phyloP scores from a whole-genome alignment of 2,329 filamentous ascomycete genomes.

The Esteya vermicola region DNA sequence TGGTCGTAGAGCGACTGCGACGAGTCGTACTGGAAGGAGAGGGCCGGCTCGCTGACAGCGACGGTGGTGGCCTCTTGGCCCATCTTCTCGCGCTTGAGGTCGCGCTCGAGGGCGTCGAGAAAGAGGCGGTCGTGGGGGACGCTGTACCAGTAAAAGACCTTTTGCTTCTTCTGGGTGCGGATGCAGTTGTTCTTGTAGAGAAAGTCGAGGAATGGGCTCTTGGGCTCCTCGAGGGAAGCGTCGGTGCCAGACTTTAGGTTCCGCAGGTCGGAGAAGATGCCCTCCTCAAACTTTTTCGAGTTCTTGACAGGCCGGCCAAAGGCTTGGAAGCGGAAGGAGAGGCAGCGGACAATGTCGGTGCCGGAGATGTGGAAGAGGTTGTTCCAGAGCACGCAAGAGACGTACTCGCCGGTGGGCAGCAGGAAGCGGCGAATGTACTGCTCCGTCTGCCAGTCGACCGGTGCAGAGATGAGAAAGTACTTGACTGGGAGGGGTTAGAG shows the following conservation, averaged over 20 bases:
- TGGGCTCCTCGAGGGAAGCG: conserved; percentile 94
- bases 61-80: conserved; percentile 93
- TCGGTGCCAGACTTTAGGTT: conserved; percentile 98
- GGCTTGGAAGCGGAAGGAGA: conserved; percentile 96
- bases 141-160: conserved; percentile 99
- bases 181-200: conserved; percentile 99
- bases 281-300: conserved; percentile 99
- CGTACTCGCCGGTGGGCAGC: conserved; percentile 93
- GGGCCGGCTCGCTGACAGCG: conserved; percentile 88
- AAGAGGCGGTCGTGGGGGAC: conserved; percentile 96
- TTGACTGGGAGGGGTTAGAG: conserved; percentile 52
- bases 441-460: conserved; percentile 92
- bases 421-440: conserved; percentile 95
- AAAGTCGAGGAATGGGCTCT: conserved; percentile 96
- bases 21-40: conserved; percentile 98
- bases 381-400: conserved; percentile 97
- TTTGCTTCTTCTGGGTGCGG: conserved; percentile 98
- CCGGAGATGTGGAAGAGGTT: conserved; percentile 99
- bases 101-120: conserved; percentile 90
- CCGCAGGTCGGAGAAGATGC: conserved; percentile 95
- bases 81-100: conserved; percentile 99
- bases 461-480: conserved; percentile 98
- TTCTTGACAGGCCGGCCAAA: conserved; percentile 98
- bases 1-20: conserved; percentile 98
- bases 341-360: conserved; percentile 94